A percentile compares a stretch with the other conserved stretches of the same genome.
Evolutionary conservation across 176 grass and related monocot species (phyloP).

Genomic region (Aegilops longissima): DNA sequence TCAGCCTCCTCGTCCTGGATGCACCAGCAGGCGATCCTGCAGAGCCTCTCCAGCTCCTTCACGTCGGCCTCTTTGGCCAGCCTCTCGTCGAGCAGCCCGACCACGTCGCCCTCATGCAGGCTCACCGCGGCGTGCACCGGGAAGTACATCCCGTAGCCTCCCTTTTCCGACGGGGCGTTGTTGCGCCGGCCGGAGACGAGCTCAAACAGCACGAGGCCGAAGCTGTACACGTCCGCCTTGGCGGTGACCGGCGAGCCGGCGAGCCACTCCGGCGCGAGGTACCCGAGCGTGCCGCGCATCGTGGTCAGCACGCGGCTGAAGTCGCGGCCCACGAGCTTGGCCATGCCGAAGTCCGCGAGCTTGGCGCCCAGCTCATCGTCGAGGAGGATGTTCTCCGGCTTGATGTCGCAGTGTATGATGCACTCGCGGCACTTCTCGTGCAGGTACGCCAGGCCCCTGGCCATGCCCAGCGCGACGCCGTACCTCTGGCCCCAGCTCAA

Average conservation of each 20-base stretch:
- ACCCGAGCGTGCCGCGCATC: conserved; percentile 65
- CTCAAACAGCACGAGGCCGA: conserved; percentile 52
- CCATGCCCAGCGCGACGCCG: conserved; percentile 20
- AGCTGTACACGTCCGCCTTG: conserved; percentile 61
- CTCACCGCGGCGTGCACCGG: conserved; percentile 41
- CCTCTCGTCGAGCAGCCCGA: conserved; percentile 48
- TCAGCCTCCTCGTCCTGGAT: conserved; percentile 47
- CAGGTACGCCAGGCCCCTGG: conserved; percentile 40
- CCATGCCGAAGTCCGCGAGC: conserved; percentile 53
- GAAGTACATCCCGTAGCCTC: conserved; percentile 32
- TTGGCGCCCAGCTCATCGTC: conserved; percentile 35
- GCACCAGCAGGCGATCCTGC: conserved; percentile 52
- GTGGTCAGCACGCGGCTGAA: conserved; percentile 57
- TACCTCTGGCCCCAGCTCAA: conserved; percentile 42
- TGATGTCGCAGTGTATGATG: conserved; percentile 61
- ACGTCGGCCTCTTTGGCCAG: conserved; percentile 24
- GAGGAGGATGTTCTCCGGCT: conserved; percentile 56
- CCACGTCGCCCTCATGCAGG: conserved; percentile 37
- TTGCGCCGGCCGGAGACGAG: conserved; percentile 55
- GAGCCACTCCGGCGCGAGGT: conserved; percentile 64
- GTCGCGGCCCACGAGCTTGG: conserved; percentile 45
- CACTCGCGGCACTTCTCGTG: conserved; percentile 52
- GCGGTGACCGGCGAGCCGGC: conserved; percentile 38
- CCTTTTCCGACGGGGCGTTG: not conserved
- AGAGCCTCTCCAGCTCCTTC: conserved; percentile 50